Conservation (phyloP, 2,329 filamentous ascomycete genomes). For the Trichoderma citrinoviride region DNA sequence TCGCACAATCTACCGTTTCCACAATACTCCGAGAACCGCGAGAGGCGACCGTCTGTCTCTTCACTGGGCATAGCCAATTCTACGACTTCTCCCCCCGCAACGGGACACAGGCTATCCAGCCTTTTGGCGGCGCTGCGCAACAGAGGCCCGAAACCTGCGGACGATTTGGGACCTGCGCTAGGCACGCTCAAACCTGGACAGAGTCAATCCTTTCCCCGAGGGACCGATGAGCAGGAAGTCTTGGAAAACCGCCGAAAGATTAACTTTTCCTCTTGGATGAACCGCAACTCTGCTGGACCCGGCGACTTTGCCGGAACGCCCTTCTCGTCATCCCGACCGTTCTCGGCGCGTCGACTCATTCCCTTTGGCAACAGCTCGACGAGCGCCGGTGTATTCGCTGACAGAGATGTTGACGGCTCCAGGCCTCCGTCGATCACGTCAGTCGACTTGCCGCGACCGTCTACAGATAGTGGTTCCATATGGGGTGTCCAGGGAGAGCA, state of each 20-base stretch:
- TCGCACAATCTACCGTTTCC: constrained; percentile 57
- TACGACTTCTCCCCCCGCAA: constrained; percentile 36
- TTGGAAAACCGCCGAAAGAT: constrained; percentile 54
- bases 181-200: constrained; percentile 69
- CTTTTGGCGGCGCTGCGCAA: constrained; percentile 62
- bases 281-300: constrained; percentile 50
- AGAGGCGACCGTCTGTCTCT: constrained; percentile 39
- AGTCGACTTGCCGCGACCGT: constrained; percentile 70
- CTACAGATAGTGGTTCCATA: constrained; percentile 73
- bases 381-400: constrained; percentile 48
- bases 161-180: constrained; percentile 54
- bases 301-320: constrained; percentile 36
- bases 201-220: constrained; percentile 72
- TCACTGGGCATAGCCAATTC: constrained; percentile 40
- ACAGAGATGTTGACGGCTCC: constrained; percentile 58
- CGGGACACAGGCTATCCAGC: constrained; percentile 43
- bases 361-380: constrained; percentile 53
- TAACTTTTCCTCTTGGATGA: constrained; percentile 61
- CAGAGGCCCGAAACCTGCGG: constrained; percentile 57
- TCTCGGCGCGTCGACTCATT: constrained; percentile 45
- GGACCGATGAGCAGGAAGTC: constrained; percentile 55
- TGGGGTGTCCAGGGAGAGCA: constrained; percentile 58
- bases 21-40: constrained; percentile 47
- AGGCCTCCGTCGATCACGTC: constrained; percentile 68
- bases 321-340: constrained; percentile 36